Percentiles rank a stretch among this genome's conserved stretches.
Conservation (phyloP, 495 filamentous ascomycete genomes). For the Penicillium malachiteum region DNA sequence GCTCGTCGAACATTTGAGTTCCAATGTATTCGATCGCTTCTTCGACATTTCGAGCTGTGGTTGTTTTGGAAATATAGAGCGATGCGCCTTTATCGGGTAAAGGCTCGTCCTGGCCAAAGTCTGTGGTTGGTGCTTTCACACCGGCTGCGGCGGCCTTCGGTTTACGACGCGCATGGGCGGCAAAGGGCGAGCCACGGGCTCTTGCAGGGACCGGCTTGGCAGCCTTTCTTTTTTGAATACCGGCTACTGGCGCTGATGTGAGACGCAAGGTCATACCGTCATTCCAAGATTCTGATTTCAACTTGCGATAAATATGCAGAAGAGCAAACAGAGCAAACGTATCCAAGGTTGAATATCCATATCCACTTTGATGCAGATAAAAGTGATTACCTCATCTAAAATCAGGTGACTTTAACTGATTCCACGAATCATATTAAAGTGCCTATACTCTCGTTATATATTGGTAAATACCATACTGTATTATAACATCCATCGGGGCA, state of each 20-base stretch:
- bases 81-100: slow-evolving; percentile 42
- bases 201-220: slow-evolving; percentile 17
- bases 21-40: slow-evolving; percentile 63
- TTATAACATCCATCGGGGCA: not conserved
- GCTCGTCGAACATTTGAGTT: slow-evolving; percentile 63
- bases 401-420: slow-evolving; percentile 15
- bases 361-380: not conserved
- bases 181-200: slow-evolving; percentile 47
- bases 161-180: slow-evolving; percentile 58
- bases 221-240: slow-evolving; percentile 39
- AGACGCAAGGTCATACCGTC: slow-evolving; percentile 45
- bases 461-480: slow-evolving; percentile 20
- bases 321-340: too few relatives aligned
- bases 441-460: slow-evolving; percentile 1
- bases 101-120: slow-evolving; percentile 45
- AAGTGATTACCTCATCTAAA: slow-evolving; percentile 13
- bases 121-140: slow-evolving; percentile 34
- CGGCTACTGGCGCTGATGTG: slow-evolving; percentile 46
- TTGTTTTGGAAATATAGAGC: slow-evolving; percentile 41
- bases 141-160: slow-evolving; percentile 35
- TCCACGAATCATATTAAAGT: slow-evolving; percentile 17
- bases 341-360: too few relatives aligned
- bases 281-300: not conserved
- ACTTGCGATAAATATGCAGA: not conserved
- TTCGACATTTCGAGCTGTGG: slow-evolving; percentile 60